Evolutionary conservation across 768 basidiomycete species (phyloP).

Genomic region (Leccinum obscurum): DNA sequence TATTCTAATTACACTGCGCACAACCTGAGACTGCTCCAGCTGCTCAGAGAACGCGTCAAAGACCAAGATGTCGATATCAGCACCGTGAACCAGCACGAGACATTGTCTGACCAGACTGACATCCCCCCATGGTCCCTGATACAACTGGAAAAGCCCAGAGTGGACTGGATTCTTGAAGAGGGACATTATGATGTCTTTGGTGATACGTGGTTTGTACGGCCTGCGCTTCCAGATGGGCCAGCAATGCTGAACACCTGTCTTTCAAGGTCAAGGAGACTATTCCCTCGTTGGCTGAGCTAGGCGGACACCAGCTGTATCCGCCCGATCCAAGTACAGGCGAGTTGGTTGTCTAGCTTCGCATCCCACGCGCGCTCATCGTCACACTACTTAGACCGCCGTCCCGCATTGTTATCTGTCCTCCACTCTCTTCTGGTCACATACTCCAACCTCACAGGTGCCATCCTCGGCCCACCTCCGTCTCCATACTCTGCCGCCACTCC

Average conservation of each 20-base stretch:
- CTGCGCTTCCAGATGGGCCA: constrained; percentile 7
- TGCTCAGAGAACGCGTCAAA: constrained; percentile 56
- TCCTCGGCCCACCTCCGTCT: constrained; percentile 65
- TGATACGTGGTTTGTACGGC: constrained; percentile 85
- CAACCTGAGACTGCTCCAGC: constrained; percentile 66
- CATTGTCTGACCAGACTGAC: constrained; percentile 69
- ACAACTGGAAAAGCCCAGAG: constrained; percentile 81
- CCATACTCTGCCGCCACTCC: constrained; percentile 46
- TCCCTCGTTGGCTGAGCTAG: constrained; percentile 77
- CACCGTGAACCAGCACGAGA: constrained; percentile 54
- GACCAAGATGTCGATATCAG: constrained; percentile 38
- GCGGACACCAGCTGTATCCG: constrained; percentile 80
- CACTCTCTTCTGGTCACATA: constrained; percentile 80
- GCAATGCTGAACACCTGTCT: constrained; percentile 17
- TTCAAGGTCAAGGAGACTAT: constrained; percentile 78
- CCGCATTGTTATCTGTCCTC: constrained; percentile 68
- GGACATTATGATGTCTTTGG: constrained; percentile 82
- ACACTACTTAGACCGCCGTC: constrained; percentile 63
- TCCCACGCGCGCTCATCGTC: constrained; percentile 8
- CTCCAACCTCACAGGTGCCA: constrained; percentile 67
- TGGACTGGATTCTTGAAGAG: constrained; percentile 90
- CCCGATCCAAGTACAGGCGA: constrained; percentile 66
- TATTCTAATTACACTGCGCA: constrained; percentile 74
- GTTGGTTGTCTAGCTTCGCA: constrained; percentile 12
- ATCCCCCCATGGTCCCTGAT: constrained; percentile 76